phyloP scores from a whole-genome alignment of 1,139 yeast species.

The Scheffersomyces lignicola region DNA sequence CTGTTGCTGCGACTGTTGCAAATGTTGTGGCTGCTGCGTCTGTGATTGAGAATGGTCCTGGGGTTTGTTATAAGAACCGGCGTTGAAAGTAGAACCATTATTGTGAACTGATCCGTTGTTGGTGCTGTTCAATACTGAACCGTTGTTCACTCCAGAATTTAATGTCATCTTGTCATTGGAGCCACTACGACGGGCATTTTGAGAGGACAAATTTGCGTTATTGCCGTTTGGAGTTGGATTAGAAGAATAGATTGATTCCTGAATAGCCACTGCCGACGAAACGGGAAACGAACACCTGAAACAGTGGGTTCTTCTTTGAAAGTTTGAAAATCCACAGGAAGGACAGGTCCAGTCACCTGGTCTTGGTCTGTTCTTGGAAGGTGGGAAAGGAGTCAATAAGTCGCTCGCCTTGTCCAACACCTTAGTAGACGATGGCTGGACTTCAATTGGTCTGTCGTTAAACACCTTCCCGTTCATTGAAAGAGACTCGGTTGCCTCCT shows the following conservation, averaged over 20 bases:
- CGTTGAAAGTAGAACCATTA: constrained; percentile 9
- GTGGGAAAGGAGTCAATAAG: constrained; percentile 79
- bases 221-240: constrained; percentile 9
- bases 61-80: not conserved
- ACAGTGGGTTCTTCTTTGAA: constrained; percentile 93
- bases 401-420: constrained; percentile 83
- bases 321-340: constrained; percentile 91
- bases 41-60: constrained; percentile 3
- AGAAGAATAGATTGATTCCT: constrained; percentile 40
- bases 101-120: constrained; percentile 8
- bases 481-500: constrained; percentile 78
- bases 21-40: constrained; percentile 1
- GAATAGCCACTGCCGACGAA: constrained; percentile 66
- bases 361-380: constrained; percentile 85
- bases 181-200: constrained; percentile 3
- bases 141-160: constrained; percentile 14
- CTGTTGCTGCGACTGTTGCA: constrained; percentile 2
- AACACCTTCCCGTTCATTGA: constrained; percentile 77
- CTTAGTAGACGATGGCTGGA: constrained; percentile 78
- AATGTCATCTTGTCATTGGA: constrained; percentile 11
- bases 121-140: constrained; percentile 10
- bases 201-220: constrained; percentile 2
- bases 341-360: constrained; percentile 99
- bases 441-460: constrained; percentile 75
- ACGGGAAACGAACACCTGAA: constrained; percentile 91